These are phyloP conservation scores for Hanseniaspora pseudoguilliermondii DNA, from an alignment of 805 yeast species.

Conservation along the genomic window DNA sequence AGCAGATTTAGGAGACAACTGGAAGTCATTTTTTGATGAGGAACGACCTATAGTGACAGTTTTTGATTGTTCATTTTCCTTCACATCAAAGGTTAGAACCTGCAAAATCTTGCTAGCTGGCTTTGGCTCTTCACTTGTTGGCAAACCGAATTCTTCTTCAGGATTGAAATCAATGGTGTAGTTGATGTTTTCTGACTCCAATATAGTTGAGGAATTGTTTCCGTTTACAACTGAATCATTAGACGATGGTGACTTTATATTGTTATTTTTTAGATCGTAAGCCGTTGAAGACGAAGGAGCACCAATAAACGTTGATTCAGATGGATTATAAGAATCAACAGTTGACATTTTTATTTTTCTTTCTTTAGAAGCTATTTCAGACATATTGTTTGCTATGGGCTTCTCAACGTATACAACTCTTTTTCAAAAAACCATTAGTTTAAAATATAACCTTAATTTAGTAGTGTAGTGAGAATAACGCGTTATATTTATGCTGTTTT, in stretches of 20 bases:
- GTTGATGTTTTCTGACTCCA: conserved; percentile 3
- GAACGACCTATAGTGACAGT: conserved; percentile 23
- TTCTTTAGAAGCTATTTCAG: background rate
- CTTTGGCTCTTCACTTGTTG: background rate
- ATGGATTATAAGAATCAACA: background rate
- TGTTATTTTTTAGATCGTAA: background rate
- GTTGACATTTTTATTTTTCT: background rate
- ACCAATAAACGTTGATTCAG: conserved; percentile 1
- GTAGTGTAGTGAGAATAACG: background rate
- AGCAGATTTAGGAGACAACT: conserved; percentile 22
- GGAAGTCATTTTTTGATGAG: conserved; percentile 22
- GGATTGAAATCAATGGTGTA: background rate
- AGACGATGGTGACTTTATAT: background rate
- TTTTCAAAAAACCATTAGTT: background rate
- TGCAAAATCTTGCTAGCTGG: background rate
- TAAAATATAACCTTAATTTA: background rate
- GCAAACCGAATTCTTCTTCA: conserved; percentile 12
- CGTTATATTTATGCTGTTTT: background rate
- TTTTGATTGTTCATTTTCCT: conserved; percentile 12
- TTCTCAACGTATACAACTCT: no score
- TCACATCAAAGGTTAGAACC: conserved; percentile 17
- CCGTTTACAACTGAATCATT: background rate
- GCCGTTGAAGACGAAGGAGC: background rate
- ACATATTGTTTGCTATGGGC: background rate
- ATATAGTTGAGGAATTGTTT: background rate